Evolutionary conservation across 768 basidiomycete species (phyloP).

Genomic region (Brasilioporus rufonigricans): DNA sequence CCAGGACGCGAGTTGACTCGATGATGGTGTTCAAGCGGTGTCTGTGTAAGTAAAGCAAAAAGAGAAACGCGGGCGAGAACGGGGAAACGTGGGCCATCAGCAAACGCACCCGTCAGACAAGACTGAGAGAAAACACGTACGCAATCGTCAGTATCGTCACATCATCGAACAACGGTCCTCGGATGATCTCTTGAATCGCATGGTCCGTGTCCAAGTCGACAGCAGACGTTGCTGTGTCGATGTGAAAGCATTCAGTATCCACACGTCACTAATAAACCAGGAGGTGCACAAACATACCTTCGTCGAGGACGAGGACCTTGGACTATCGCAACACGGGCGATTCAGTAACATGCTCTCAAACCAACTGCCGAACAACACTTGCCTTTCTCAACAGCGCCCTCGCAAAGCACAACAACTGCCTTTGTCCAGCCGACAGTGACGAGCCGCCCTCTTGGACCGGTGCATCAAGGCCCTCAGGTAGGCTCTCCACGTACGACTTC

Average conservation of each 20-base stretch:
- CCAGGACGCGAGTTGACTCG: slow-evolving; percentile 76
- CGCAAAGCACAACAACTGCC: slow-evolving; percentile 88
- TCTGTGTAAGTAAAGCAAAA: slow-evolving; percentile 36
- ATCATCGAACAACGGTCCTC: slow-evolving; percentile 70
- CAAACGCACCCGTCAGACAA: too few species aligned
- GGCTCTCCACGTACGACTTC: slow-evolving; percentile 62
- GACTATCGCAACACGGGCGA: slow-evolving; percentile 40
- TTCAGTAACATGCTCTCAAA: background rate
- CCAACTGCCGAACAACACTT: background rate
- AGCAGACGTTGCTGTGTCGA: slow-evolving; percentile 71
- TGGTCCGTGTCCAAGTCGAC: slow-evolving; percentile 90
- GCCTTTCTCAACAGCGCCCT: slow-evolving; percentile 79
- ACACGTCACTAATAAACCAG: background rate
- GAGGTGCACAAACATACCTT: slow-evolving; percentile 48
- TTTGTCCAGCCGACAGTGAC: slow-evolving; percentile 81
- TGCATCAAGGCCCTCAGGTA: slow-evolving; percentile 70
- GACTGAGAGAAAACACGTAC: slow-evolving; percentile 39
- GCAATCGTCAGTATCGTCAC: slow-evolving; percentile 88
- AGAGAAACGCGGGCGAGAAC: too few species aligned
- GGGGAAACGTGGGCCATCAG: background rate
- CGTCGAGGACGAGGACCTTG: slow-evolving; percentile 90
- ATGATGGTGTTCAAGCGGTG: slow-evolving; percentile 84
- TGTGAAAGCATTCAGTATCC: background rate
- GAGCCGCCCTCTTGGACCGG: slow-evolving; percentile 74
- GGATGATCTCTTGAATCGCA: slow-evolving; percentile 85